Percentiles rank a stretch among this genome's conserved stretches.
Evolutionary conservation across 2,329 filamentous ascomycete genomes (phyloP).

Genomic region (Tolypocladium amazonense): DNA sequence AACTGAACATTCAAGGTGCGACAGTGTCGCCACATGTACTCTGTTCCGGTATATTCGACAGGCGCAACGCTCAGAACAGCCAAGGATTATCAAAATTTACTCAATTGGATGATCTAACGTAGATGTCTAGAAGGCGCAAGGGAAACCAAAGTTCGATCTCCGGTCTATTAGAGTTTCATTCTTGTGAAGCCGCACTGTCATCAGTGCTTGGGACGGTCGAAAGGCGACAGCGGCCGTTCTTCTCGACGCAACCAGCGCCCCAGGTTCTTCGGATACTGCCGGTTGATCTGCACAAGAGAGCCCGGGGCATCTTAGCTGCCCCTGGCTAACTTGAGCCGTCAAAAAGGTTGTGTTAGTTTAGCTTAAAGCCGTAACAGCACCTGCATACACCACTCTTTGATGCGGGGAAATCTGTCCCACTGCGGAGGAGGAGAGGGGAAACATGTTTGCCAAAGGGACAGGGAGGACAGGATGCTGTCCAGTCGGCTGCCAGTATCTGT

Average conservation of each 20-base stretch:
- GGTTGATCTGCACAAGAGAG: not conserved
- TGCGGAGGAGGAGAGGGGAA: not conserved
- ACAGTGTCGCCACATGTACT: no score
- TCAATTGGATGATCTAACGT: no score
- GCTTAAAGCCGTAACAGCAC: not conserved
- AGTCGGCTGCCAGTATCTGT: not conserved
- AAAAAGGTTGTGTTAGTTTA: not conserved
- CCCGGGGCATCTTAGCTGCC: not conserved
- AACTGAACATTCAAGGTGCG: no score
- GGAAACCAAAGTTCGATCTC: no score
- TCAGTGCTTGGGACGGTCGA: no score
- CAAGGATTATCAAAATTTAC: no score
- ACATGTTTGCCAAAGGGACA: not conserved
- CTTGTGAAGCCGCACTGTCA: no score
- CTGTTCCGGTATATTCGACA: no score
- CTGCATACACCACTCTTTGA: not conserved
- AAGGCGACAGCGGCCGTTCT: no score
- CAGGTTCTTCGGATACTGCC: not conserved
- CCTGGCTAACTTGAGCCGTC: not conserved
- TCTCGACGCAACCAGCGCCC: not conserved
- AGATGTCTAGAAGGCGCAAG: no score
- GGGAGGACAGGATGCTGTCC: not conserved
- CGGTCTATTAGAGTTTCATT: no score
- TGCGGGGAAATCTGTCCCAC: not conserved
- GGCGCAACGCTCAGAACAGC: no score